Evolutionary conservation across 257 asterid species (phyloP).

Genomic region (Jacaranda copaia): DNA sequence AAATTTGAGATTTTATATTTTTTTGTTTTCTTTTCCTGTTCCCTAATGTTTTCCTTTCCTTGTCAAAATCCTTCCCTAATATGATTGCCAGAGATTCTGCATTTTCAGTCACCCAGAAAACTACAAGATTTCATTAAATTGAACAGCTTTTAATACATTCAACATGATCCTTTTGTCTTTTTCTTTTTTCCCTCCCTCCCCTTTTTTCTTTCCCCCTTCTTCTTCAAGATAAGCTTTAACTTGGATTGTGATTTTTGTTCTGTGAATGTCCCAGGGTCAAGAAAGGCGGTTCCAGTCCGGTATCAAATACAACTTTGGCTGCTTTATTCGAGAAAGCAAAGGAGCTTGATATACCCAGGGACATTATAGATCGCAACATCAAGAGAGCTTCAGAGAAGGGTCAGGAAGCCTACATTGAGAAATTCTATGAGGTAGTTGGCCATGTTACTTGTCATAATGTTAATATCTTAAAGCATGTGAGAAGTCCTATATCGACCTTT

Average conservation of each 20-base stretch:
- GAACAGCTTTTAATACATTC: no score
- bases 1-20: no score
- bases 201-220: no score
- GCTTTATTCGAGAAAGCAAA: conserved; percentile 82
- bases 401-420: conserved; percentile 86
- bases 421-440: conserved; percentile 76
- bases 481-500: conserved; percentile 1
- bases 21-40: no score
- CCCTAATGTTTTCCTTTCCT: no score
- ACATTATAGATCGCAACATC: conserved; percentile 81
- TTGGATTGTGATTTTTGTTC: conserved; percentile 7
- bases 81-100: no score
- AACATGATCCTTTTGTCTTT: no score
- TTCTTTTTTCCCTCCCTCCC: no score
- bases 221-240: not conserved
- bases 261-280: conserved; percentile 64
- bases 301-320: conserved; percentile 80
- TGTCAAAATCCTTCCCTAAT: no score
- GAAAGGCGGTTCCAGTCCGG: conserved; percentile 84
- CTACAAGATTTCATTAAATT: no score
- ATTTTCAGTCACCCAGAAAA: no score
- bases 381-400: conserved; percentile 94
- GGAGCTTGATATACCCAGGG: conserved; percentile 93
- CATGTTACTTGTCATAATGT: conserved; percentile 21
- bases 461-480: conserved; percentile 11